Conservation (phyloP, 306 rosid genomes). For the Pachyrhizus erosus region DNA sequence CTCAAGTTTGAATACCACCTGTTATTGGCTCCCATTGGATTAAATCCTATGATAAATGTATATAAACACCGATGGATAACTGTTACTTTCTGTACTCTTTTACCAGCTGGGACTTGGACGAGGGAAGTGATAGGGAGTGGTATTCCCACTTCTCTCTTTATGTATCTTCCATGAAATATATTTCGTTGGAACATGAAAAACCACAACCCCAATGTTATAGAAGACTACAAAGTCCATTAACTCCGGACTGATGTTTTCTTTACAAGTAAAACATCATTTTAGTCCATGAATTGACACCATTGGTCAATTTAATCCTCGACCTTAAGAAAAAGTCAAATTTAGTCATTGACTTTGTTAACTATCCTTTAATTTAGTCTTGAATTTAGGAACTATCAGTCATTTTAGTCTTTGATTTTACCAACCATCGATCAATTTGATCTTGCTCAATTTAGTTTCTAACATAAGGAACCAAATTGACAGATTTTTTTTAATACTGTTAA, state of each 20-base stretch:
- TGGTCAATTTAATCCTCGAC: neutral
- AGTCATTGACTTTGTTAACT: neutral
- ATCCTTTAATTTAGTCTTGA: neutral
- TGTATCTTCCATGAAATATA: neutral
- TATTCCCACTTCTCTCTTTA: slow-evolving; percentile 22
- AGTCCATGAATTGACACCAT: neutral
- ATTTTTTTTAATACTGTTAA: neutral
- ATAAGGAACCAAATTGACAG: neutral
- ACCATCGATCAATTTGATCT: neutral
- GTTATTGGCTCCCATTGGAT: slow-evolving; percentile 14
- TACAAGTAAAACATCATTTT: neutral
- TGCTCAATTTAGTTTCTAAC: neutral
- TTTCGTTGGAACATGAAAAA: slow-evolving; percentile 24
- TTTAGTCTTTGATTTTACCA: neutral
- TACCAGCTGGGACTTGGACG: slow-evolving; percentile 3
- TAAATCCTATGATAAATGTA: slow-evolving; percentile 20
- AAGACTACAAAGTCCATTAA: neutral
- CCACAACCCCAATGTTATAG: neutral
- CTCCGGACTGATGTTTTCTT: neutral
- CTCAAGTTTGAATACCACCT: slow-evolving; percentile 12
- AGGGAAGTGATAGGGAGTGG: slow-evolving; percentile 24
- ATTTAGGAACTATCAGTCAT: neutral
- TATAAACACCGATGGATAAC: neutral
- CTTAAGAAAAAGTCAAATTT: neutral
- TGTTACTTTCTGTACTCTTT: slow-evolving; percentile 12